These are phyloP conservation scores for Cyclotella kingstonii DNA, from an alignment of 108 stramenopile genomes.

Conservation along the genomic window DNA sequence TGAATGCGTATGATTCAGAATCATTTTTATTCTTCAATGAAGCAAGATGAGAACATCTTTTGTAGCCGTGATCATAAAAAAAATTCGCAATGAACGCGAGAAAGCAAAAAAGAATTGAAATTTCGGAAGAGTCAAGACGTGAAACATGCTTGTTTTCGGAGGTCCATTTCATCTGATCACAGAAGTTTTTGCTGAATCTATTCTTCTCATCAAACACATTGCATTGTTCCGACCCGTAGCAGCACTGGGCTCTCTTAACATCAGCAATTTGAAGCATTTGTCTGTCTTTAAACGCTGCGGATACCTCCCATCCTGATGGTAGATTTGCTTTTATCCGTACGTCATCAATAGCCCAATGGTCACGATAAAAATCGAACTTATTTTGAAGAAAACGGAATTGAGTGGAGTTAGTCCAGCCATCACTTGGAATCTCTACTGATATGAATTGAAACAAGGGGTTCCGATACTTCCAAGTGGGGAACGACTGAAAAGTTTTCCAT, in stretches of 20 bases:
- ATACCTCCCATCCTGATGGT: conserved; percentile 15
- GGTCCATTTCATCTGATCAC: conserved; percentile 14
- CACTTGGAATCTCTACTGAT: conserved; percentile 20
- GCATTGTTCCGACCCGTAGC: conserved; percentile 28
- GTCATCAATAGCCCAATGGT: conserved; percentile 44
- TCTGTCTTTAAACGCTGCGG: conserved; percentile 14
- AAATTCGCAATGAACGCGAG: conserved; percentile 12
- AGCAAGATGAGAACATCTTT: conserved; percentile 10
- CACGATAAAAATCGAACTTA: conserved; percentile 24
- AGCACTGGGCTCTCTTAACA: conserved; percentile 17
- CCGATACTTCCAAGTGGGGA: conserved; percentile 35
- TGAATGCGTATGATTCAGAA: neutral
- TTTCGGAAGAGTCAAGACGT: conserved; percentile 24
- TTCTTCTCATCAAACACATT: conserved; percentile 28
- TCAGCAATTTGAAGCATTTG: neutral
- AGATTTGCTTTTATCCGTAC: conserved; percentile 29
- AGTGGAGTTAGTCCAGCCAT: conserved; percentile 30
- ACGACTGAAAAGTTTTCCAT: conserved; percentile 18
- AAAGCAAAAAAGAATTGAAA: conserved; percentile 23
- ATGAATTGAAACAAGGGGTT: conserved; percentile 18
- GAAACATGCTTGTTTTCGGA: neutral
- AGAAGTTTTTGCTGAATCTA: conserved; percentile 9
- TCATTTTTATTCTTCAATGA: neutral
- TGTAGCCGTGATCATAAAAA: conserved; percentile 4
- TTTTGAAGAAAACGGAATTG: conserved; percentile 28